Conservation (phyloP, 257 asterid genomes). For the Fraxinus quadrangulata region DNA sequence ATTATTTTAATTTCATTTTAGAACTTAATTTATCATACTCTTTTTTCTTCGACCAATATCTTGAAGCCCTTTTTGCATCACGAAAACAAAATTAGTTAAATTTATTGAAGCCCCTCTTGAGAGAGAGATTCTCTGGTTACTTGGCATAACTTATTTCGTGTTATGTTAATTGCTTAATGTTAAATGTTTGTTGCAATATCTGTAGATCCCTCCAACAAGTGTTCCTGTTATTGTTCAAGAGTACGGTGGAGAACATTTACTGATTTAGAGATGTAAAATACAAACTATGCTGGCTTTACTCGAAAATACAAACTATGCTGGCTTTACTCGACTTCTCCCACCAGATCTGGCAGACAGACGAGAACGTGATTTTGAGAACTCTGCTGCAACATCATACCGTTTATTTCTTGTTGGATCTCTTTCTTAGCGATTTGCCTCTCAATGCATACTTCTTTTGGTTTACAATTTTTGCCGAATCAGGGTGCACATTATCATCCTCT, state of each 20-base stretch:
- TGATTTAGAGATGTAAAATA: conserved; percentile 45
- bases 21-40: no score
- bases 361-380: conserved; percentile 17
- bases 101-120: no score
- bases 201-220: conserved; percentile 93
- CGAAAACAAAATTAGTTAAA: no score
- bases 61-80: no score
- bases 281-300: neutral
- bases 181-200: conserved; percentile 11
- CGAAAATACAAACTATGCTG: neutral
- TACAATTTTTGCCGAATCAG: conserved; percentile 48
- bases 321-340: neutral
- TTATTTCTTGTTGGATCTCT: conserved; percentile 2
- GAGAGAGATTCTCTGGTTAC: no score
- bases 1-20: no score
- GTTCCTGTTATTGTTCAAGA: conserved; percentile 93
- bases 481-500: conserved; percentile 66
- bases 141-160: no score
- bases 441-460: conserved; percentile 19
- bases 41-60: no score
- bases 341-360: conserved; percentile 8
- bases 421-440: conserved; percentile 13
- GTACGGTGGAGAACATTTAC: conserved; percentile 60
- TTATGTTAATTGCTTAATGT: neutral
- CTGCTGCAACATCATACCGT: neutral